Conservation (phyloP, 768 basidiomycete species). For the Trametes sanguinea region DNA sequence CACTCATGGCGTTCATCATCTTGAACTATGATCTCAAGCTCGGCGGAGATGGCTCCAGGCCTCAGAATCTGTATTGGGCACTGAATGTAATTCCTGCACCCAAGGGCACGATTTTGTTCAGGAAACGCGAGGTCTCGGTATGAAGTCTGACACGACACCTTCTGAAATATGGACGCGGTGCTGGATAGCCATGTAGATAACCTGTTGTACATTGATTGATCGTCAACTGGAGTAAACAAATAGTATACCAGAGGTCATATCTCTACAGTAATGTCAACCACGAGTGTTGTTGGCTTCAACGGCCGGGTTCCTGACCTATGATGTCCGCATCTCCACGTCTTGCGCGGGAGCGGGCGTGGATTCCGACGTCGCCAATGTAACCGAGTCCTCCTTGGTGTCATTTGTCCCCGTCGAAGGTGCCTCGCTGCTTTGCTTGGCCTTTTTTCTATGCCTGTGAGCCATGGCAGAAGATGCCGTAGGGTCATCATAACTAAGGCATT, state of each 20-base stretch:
- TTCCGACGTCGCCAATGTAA: background rate
- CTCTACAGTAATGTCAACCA: too few relatives aligned
- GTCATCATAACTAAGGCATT: conserved; percentile 57
- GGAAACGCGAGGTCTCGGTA: conserved; percentile 13
- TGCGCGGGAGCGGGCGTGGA: background rate
- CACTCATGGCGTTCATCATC: conserved; percentile 35
- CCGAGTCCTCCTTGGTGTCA: background rate
- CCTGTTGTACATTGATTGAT: too few relatives aligned
- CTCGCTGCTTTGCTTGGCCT: conserved; percentile 34
- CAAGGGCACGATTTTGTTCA: conserved; percentile 28
- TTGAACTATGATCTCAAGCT: conserved; percentile 34
- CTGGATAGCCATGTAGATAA: background rate
- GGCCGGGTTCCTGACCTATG: background rate
- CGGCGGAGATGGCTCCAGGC: conserved; percentile 27
- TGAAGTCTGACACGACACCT: background rate
- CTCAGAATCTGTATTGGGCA: conserved; percentile 26
- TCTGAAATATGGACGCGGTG: background rate
- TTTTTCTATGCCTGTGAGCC: conserved; percentile 47
- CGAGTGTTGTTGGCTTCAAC: too few relatives aligned
- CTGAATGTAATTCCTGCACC: conserved; percentile 24
- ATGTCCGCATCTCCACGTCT: conserved; percentile 22
- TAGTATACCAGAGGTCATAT: too few relatives aligned
- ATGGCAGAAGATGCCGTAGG: conserved; percentile 57
- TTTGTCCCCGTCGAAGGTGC: background rate
- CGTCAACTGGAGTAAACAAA: too few relatives aligned